Percentiles rank a stretch among this genome's conserved stretches.
These are phyloP conservation scores for Malus hybrid DNA, from an alignment of 331 rosid species.

Conservation along the genomic window DNA sequence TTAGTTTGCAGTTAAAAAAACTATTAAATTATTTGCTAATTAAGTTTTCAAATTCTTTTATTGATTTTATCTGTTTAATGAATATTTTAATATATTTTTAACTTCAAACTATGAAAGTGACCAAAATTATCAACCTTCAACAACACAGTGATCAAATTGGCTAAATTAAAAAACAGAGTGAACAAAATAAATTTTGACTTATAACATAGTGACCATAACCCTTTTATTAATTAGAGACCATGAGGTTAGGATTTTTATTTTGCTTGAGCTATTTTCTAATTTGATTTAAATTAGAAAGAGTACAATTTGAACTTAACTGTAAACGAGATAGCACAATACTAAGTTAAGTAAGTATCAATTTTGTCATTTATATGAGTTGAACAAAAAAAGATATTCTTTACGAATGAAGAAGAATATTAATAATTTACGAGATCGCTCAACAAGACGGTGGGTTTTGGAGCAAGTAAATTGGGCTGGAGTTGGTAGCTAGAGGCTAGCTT, in stretches of 20 bases:
- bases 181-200: no score
- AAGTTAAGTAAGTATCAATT: no score
- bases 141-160: neutral
- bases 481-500: neutral
- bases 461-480: neutral
- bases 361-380: accelerated
- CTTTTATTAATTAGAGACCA: neutral
- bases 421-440: neutral
- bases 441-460: neutral
- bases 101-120: neutral
- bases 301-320: neutral
- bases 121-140: neutral
- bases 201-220: no score
- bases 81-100: neutral
- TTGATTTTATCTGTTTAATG: no score
- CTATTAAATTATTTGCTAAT: no score
- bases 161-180: no score
- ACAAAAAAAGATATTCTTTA: no score
- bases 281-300: neutral
- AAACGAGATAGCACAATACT: no score
- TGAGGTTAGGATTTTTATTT: neutral
- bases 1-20: no score
- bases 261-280: neutral
- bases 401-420: no score
- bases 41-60: no score